Conservation (phyloP, 2,329 filamentous ascomycete species). For the Volutella citrinella region DNA sequence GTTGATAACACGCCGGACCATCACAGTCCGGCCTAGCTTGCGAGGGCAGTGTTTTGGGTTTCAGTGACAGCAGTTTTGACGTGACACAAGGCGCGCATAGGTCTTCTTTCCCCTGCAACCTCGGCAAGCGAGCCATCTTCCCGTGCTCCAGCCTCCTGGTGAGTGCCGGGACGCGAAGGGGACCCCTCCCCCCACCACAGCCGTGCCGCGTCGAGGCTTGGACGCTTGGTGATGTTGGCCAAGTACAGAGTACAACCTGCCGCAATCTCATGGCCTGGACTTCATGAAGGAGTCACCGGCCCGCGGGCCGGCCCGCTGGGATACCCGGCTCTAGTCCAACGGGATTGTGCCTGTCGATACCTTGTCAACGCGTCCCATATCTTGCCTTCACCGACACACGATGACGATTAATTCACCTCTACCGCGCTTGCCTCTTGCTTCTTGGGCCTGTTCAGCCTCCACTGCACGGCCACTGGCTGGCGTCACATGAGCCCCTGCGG, state of each 20-base stretch:
- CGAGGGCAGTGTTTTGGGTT: constrained; percentile 7
- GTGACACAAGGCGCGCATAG: constrained; percentile 15
- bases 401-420: constrained; percentile 8
- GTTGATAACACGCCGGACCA: too few relatives aligned
- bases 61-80: too few relatives aligned
- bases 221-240: too few relatives aligned
- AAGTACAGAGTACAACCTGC: constrained; percentile 9
- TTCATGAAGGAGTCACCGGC: constrained; percentile 12
- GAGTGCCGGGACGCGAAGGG: too few relatives aligned
- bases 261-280: constrained; percentile 3
- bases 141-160: constrained; percentile 7
- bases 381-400: constrained; percentile 20
- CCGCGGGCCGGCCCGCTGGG: constrained; percentile 25
- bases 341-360: constrained; percentile 2
- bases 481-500: constrained; percentile 24
- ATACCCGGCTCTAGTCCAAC: constrained; percentile 17
- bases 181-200: too few relatives aligned
- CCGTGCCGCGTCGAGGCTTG: too few relatives aligned
- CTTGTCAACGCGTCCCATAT: constrained; percentile 3
- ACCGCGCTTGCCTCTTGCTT: constrained; percentile 10
- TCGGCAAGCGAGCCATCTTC: constrained; percentile 11
- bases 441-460: constrained; percentile 10
- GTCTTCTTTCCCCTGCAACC: constrained; percentile 14
- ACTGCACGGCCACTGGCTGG: constrained; percentile 15
- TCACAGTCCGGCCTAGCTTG: constrained; percentile 5